These are phyloP conservation scores for Colletotrichum truncatum DNA, from an alignment of 2,329 filamentous ascomycete species.

Conservation along the genomic window DNA sequence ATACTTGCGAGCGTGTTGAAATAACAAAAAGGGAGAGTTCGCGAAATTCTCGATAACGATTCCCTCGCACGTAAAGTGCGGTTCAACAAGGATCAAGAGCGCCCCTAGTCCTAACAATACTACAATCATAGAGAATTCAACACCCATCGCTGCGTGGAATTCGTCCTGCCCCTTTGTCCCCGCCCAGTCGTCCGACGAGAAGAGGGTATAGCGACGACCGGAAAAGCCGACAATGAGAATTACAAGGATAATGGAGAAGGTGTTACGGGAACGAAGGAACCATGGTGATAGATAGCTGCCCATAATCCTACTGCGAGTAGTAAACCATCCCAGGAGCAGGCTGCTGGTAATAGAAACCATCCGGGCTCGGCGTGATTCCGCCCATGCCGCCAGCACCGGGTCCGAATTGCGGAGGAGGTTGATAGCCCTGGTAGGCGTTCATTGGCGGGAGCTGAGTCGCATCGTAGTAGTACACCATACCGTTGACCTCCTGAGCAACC, in stretches of 20 bases:
- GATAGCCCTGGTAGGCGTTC: constrained; percentile 62
- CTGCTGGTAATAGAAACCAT: constrained; percentile 77
- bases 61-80: constrained; percentile 3
- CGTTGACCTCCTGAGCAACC: constrained; percentile 88
- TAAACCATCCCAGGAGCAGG: constrained; percentile 65
- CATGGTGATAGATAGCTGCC: constrained; percentile 15
- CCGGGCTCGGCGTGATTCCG: constrained; percentile 75
- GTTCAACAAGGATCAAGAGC: constrained; percentile 10
- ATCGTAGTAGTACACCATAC: constrained; percentile 96
- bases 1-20: constrained; percentile 2
- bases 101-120: constrained; percentile 27
- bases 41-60: background rate
- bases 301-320: constrained; percentile 63
- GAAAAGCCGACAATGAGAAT: constrained; percentile 37
- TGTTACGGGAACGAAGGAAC: constrained; percentile 20
- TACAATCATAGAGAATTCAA: constrained; percentile 19
- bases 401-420: constrained; percentile 34
- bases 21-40: background rate
- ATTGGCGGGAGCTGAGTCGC: constrained; percentile 71
- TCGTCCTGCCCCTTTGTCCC: constrained; percentile 25
- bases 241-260: constrained; percentile 40
- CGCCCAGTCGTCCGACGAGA: constrained; percentile 25
- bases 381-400: constrained; percentile 74
- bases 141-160: constrained; percentile 24
- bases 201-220: constrained; percentile 21